phyloP scores from a whole-genome alignment of 2,329 filamentous ascomycete genomes.

The Penicillium hordei region DNA sequence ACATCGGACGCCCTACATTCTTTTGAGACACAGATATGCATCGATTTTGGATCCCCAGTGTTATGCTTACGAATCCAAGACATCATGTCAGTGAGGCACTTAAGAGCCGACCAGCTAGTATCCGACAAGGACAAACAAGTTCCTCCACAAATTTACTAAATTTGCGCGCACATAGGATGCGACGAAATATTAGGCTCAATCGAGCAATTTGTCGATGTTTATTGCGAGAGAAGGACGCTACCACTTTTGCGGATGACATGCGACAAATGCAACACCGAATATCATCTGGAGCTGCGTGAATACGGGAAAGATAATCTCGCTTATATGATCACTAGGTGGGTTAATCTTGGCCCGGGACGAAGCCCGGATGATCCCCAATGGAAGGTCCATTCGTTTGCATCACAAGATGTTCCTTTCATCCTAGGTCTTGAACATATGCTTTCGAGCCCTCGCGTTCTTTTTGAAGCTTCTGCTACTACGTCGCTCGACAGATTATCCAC shows the following conservation, averaged over 20 bases:
- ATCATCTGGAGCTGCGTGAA: slow-evolving; percentile 1
- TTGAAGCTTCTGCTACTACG: background rate
- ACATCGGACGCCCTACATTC: background rate
- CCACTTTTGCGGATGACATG: background rate
- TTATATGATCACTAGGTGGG: slow-evolving; percentile 7
- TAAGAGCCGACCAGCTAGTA: background rate
- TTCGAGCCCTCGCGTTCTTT: background rate
- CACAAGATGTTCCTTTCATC: background rate
- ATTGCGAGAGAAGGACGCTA: background rate
- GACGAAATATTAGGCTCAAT: no score
- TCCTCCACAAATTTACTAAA: background rate
- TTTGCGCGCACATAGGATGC: background rate
- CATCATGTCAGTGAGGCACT: background rate
- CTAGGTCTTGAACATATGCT: background rate
- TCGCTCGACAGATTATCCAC: background rate
- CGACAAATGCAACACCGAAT: slow-evolving; percentile 5
- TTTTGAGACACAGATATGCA: slow-evolving; percentile 14
- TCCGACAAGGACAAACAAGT: background rate
- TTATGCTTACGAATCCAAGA: slow-evolving; percentile 10
- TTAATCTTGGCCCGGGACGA: slow-evolving; percentile 8
- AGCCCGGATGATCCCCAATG: slow-evolving; percentile 1
- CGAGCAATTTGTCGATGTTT: background rate
- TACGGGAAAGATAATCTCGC: background rate
- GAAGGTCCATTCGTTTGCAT: background rate
- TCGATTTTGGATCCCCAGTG: background rate